Conservation (phyloP, 2,329 filamentous ascomycete species). For the Ophiosphaerella herpotricha region DNA sequence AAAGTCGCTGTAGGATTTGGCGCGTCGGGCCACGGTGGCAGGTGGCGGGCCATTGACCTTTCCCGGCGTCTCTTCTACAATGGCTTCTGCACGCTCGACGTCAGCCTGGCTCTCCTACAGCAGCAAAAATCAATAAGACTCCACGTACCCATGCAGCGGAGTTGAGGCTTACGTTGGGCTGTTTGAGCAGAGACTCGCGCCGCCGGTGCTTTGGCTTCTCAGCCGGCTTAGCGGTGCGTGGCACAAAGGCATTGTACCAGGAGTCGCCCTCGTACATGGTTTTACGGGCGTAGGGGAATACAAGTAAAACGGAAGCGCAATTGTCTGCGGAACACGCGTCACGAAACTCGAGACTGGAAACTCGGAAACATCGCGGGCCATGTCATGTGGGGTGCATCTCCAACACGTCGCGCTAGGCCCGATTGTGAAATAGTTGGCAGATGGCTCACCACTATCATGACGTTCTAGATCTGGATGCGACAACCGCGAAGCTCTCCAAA, state of each 20-base stretch:
- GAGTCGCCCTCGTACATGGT: slow-evolving; percentile 76
- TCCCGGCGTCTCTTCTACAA: slow-evolving; percentile 61
- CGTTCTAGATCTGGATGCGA: slow-evolving; percentile 15
- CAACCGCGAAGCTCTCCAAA: slow-evolving; percentile 11
- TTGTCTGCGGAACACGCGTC: no score
- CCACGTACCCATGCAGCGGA: slow-evolving; percentile 40
- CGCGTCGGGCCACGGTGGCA: slow-evolving; percentile 67
- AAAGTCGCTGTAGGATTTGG: slow-evolving; percentile 80
- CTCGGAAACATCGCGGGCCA: background rate
- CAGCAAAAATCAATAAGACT: slow-evolving; percentile 47
- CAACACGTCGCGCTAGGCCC: background rate
- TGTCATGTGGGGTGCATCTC: background rate
- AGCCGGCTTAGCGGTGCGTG: slow-evolving; percentile 58
- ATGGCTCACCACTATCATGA: slow-evolving; percentile 17
- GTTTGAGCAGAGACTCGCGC: slow-evolving; percentile 68
- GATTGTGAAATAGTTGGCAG: background rate
- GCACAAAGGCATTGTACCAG: slow-evolving; percentile 76
- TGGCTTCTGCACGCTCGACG: slow-evolving; percentile 59
- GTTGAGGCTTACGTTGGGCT: slow-evolving; percentile 53
- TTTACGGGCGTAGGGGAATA: background rate
- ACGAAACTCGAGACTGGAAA: no score
- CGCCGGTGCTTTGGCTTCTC: slow-evolving; percentile 60
- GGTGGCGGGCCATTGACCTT: slow-evolving; percentile 65
- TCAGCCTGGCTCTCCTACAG: slow-evolving; percentile 60
- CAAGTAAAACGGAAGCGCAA: background rate